Conservation (phyloP, 1,284 basidiomycete genomes). For the Irpex rosettiformis region DNA sequence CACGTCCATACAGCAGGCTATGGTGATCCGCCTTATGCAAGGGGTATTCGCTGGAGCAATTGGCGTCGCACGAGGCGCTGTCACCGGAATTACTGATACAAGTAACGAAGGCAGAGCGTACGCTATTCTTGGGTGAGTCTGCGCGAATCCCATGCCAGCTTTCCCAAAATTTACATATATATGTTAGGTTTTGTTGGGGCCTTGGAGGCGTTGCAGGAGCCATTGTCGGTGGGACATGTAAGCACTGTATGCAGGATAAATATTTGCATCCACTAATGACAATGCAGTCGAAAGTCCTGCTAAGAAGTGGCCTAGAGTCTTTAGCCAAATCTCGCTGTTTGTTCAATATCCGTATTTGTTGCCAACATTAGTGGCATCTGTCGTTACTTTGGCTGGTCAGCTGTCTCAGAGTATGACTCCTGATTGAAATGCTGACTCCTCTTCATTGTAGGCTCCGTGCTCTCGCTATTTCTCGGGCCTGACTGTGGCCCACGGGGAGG, state of each 20-base stretch:
- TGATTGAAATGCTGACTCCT: background rate
- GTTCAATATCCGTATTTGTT: conserved; percentile 87
- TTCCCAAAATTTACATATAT: background rate
- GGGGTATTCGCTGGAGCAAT: conserved; percentile 95
- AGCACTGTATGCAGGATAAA: conserved; percentile 27
- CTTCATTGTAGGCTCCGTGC: conserved; percentile 60
- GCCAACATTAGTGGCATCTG: conserved; percentile 80
- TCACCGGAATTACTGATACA: conserved; percentile 84
- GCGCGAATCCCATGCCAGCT: background rate
- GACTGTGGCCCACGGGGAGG: conserved; percentile 89
- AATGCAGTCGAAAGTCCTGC: conserved; percentile 77
- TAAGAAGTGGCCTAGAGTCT: conserved; percentile 77
- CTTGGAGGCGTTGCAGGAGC: conserved; percentile 91
- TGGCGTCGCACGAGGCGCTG: conserved; percentile 87
- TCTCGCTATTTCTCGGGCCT: conserved; percentile 85
- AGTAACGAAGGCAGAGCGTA: conserved; percentile 94
- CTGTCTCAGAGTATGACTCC: background rate
- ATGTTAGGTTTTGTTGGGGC: conserved; percentile 81
- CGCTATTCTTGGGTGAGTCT: conserved; percentile 78
- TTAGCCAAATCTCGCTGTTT: conserved; percentile 68
- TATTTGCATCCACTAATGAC: background rate
- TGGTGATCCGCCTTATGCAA: conserved; percentile 87
- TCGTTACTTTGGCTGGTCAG: conserved; percentile 69
- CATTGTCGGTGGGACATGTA: conserved; percentile 83
- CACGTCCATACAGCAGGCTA: conserved; percentile 77